Percentiles rank a stretch among this genome's conserved stretches.
phyloP scores from a whole-genome alignment of 257 asterid genomes.

The Cynanchum wilfordii region DNA sequence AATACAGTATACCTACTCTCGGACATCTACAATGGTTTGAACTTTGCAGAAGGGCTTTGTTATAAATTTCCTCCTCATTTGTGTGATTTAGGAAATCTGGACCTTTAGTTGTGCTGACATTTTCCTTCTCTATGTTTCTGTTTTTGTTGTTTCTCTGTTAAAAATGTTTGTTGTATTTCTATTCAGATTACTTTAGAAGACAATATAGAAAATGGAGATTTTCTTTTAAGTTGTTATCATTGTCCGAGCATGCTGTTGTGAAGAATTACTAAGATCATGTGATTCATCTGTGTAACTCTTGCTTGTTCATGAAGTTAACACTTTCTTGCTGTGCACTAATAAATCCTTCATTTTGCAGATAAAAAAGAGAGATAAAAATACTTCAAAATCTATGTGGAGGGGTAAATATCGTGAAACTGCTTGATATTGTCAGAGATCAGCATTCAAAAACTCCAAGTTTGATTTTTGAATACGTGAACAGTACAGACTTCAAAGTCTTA shows the following conservation, averaged over 20 bases:
- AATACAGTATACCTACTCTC: neutral
- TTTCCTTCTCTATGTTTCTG: neutral
- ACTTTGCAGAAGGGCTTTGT: neutral
- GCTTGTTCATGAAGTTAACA: neutral
- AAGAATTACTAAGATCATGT: neutral
- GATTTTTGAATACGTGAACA: conserved; percentile 26
- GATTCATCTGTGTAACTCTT: neutral
- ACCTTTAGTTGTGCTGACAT: neutral
- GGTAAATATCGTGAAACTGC: conserved; percentile 22
- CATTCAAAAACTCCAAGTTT: conserved; percentile 27
- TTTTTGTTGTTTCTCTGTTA: neutral
- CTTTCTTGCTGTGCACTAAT: neutral
- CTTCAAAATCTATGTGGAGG: conserved; percentile 30
- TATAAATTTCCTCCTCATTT: neutral
- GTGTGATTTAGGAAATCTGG: neutral
- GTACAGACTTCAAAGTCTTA: conserved; percentile 26
- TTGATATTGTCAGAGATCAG: conserved; percentile 25
- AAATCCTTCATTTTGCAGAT: conserved; percentile 15
- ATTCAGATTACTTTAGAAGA: neutral
- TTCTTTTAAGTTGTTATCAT: neutral
- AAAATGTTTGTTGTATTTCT: neutral
- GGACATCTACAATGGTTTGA: neutral
- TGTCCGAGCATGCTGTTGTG: neutral
- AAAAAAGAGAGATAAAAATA: conserved; percentile 27
- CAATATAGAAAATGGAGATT: neutral